A percentile compares a stretch with the other conserved stretches of the same genome.
Evolutionary conservation across 495 filamentous ascomycete genomes (phyloP).

Genomic region (Penicillium flavigenum): DNA sequence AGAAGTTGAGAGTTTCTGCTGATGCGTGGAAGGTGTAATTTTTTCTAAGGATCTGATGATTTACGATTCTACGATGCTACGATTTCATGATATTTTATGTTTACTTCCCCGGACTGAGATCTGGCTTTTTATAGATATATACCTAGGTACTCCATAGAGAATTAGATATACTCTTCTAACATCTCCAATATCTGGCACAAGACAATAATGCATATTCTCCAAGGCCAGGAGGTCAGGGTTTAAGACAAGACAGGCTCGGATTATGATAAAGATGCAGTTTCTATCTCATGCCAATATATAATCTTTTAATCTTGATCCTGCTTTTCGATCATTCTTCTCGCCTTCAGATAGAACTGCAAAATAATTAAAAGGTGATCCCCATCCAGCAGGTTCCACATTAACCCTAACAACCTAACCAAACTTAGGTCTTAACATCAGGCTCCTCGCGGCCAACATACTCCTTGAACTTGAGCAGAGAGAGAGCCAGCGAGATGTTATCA

Average conservation of each 20-base stretch:
- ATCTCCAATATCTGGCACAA: too few species aligned
- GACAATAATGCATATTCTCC: not conserved
- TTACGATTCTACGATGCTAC: constrained; percentile 10
- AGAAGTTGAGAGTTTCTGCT: constrained; percentile 34
- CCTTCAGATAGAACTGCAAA: constrained; percentile 10
- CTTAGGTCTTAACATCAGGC: constrained; percentile 91
- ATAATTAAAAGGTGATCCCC: constrained; percentile 27
- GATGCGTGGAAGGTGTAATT: constrained; percentile 10
- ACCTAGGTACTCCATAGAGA: too few species aligned
- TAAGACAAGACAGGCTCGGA: not conserved
- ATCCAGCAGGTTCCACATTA: constrained; percentile 31
- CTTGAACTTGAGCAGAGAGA: constrained; percentile 82
- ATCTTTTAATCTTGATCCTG: constrained; percentile 13
- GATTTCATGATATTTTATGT: constrained; percentile 10
- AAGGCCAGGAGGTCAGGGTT: too few species aligned
- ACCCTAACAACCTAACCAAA: constrained; percentile 3
- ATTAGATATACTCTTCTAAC: too few species aligned
- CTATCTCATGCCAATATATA: constrained; percentile 10
- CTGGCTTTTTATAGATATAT: too few species aligned
- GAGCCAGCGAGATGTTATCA: constrained; percentile 80
- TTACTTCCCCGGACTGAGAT: not conserved
- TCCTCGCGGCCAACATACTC: constrained; percentile 85
- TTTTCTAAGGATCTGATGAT: not conserved
- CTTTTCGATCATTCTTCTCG: constrained; percentile 21
- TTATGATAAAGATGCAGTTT: constrained; percentile 6